Percentiles rank a stretch among this genome's conserved stretches.
Conservation (phyloP, 2,329 filamentous ascomycete genomes). For the Cordyceps militaris region DNA sequence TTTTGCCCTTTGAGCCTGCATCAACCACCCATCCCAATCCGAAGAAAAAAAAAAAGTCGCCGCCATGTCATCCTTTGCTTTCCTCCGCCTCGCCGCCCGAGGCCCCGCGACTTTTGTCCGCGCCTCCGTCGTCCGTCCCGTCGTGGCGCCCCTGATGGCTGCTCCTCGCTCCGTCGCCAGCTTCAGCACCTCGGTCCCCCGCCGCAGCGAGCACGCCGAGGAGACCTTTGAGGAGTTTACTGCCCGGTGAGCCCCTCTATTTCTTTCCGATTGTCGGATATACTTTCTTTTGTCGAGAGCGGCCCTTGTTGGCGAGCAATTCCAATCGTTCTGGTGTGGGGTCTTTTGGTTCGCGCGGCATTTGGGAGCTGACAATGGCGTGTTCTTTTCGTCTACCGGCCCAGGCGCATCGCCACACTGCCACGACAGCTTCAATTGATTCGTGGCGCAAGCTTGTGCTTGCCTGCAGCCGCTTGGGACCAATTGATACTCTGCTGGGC, state of each 20-base stretch:
- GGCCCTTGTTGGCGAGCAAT: not conserved
- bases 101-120: slow-evolving; percentile 52
- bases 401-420: not conserved
- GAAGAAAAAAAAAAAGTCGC: not conserved
- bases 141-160: slow-evolving; percentile 48
- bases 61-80: slow-evolving; percentile 57
- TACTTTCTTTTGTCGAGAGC: not conserved
- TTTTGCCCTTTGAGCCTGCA: too few relatives aligned
- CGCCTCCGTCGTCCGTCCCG: slow-evolving; percentile 54
- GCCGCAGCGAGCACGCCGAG: slow-evolving; percentile 65
- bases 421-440: not conserved
- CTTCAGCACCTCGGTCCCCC: slow-evolving; percentile 57
- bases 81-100: slow-evolving; percentile 67
- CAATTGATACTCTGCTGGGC: not conserved
- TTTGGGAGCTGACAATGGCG: slow-evolving; percentile 5
- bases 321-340: not conserved
- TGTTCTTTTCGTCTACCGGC: not conserved
- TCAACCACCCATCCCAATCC: too few relatives aligned
- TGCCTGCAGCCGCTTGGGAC: not conserved
- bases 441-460: not conserved
- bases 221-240: slow-evolving; percentile 99
- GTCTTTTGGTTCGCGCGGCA: slow-evolving; percentile 5
- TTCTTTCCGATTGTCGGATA: not conserved
- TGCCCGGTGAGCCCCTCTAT: slow-evolving; percentile 64
- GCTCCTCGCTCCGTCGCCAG: slow-evolving; percentile 42